Evolutionary conservation across 768 basidiomycete species (phyloP).

Genomic region (Arthromyces matolae): DNA sequence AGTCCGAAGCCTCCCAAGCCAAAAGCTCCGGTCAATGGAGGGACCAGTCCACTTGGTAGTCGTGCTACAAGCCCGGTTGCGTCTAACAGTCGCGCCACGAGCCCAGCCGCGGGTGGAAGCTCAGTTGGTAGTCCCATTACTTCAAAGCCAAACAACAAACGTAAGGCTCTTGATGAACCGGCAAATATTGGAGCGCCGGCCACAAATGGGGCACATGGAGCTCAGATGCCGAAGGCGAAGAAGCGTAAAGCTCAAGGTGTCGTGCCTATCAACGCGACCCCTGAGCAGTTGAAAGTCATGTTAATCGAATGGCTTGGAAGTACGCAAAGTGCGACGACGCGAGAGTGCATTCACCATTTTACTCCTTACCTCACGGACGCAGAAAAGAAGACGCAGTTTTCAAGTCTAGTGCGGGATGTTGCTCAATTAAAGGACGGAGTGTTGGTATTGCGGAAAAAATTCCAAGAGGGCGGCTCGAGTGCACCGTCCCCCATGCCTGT

Average conservation of each 20-base stretch:
- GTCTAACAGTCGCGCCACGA: constrained; percentile 39
- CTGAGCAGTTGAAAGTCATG: constrained; percentile 60
- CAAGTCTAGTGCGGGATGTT: constrained; percentile 76
- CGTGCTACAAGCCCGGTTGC: constrained; percentile 48
- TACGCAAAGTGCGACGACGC: constrained; percentile 65
- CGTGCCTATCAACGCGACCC: constrained; percentile 35
- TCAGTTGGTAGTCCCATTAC: constrained; percentile 30
- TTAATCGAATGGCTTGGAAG: constrained; percentile 74
- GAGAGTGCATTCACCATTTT: constrained; percentile 79
- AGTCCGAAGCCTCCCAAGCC: constrained; percentile 71
- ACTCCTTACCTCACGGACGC: constrained; percentile 68
- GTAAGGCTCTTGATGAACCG: constrained; percentile 42
- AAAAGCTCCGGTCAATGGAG: constrained; percentile 48
- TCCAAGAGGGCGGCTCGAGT: constrained; percentile 27
- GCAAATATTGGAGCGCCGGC: constrained; percentile 22
- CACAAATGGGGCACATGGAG: constrained; percentile 13
- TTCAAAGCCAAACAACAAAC: constrained; percentile 34
- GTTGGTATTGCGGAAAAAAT: constrained; percentile 50
- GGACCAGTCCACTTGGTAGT: constrained; percentile 58
- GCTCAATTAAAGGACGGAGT: constrained; percentile 67
- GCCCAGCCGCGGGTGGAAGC: constrained; percentile 35
- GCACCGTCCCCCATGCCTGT: constrained; percentile 29
- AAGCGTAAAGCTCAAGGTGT: constrained; percentile 54
- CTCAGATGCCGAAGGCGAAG: constrained; percentile 34
- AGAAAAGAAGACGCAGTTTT: constrained; percentile 69